Percentiles rank a stretch among this genome's conserved stretches.
Conservation (phyloP, 2,329 filamentous ascomycete species). For the Penicillium crustosum region DNA sequence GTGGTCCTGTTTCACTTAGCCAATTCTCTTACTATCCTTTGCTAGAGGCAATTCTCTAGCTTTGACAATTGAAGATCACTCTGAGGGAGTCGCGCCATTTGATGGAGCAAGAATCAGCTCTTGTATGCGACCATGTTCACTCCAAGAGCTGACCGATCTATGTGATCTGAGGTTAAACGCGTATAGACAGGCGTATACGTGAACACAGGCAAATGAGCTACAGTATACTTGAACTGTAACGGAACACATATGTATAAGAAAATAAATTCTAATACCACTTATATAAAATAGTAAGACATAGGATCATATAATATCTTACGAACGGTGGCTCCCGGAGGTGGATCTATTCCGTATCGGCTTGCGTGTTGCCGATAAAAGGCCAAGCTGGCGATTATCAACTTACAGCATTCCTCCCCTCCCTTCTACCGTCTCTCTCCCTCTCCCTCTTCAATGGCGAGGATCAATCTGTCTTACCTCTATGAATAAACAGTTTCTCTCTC, state of each 20-base stretch:
- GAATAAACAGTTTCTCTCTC: slow-evolving; percentile 2
- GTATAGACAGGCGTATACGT: background rate
- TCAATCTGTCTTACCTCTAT: slow-evolving; percentile 1
- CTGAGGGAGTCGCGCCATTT: background rate
- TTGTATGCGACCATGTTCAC: background rate
- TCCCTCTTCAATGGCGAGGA: slow-evolving; percentile 3
- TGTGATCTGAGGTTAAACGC: background rate
- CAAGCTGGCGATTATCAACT: slow-evolving; percentile 27
- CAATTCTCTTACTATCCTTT: background rate
- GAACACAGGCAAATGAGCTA: background rate
- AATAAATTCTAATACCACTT: background rate
- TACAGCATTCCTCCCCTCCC: slow-evolving; percentile 7
- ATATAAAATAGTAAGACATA: background rate
- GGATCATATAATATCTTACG: background rate
- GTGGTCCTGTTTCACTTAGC: background rate
- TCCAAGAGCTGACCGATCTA: background rate
- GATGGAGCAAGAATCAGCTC: background rate
- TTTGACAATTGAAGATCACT: background rate
- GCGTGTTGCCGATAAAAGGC: slow-evolving; percentile 27
- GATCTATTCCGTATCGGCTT: slow-evolving; percentile 17
- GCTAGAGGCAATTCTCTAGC: background rate
- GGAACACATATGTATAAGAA: background rate
- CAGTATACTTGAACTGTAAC: background rate
- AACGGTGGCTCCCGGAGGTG: slow-evolving; percentile 12
- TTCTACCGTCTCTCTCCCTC: slow-evolving; percentile 1